phyloP scores from a whole-genome alignment of 139 green algal genomes.

The Picochlorum sp. region DNA sequence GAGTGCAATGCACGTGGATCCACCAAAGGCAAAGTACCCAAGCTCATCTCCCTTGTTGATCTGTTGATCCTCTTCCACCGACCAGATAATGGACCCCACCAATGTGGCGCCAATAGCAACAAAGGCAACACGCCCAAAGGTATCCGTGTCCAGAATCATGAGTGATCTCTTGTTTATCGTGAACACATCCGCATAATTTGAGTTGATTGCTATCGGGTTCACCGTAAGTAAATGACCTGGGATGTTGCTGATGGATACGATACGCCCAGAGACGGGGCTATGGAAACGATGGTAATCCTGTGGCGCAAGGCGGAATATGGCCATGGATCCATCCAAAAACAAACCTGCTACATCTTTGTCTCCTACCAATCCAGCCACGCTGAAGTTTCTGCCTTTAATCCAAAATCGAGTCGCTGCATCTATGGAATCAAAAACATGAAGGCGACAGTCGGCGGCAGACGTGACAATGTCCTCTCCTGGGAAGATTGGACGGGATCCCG shows the following conservation, averaged over 20 bases:
- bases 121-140: constrained; percentile 34
- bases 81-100: constrained; percentile 27
- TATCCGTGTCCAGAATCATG: constrained; percentile 13
- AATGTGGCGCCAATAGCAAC: constrained; percentile 38
- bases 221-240: constrained; percentile 23
- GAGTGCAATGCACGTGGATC: constrained; percentile 31
- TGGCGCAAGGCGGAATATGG: constrained; percentile 20
- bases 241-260: constrained; percentile 24
- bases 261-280: constrained; percentile 17
- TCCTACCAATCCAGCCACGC: constrained; percentile 38
- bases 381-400: constrained; percentile 58
- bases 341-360: constrained; percentile 13
- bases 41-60: constrained; percentile 35
- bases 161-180: constrained; percentile 44
- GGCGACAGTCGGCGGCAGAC: constrained; percentile 27
- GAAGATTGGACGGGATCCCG: constrained; percentile 29
- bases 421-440: constrained; percentile 32
- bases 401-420: constrained; percentile 42
- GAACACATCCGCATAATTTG: constrained; percentile 31
- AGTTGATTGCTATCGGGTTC: constrained; percentile 43
- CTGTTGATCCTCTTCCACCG: constrained; percentile 11
- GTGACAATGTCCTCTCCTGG: constrained; percentile 17
- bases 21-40: constrained; percentile 51
- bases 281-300: constrained; percentile 53
- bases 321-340: constrained; percentile 26